Evolutionary conservation across 169 alveolate species (phyloP).

Genomic region (Plasmodium malariae): DNA sequence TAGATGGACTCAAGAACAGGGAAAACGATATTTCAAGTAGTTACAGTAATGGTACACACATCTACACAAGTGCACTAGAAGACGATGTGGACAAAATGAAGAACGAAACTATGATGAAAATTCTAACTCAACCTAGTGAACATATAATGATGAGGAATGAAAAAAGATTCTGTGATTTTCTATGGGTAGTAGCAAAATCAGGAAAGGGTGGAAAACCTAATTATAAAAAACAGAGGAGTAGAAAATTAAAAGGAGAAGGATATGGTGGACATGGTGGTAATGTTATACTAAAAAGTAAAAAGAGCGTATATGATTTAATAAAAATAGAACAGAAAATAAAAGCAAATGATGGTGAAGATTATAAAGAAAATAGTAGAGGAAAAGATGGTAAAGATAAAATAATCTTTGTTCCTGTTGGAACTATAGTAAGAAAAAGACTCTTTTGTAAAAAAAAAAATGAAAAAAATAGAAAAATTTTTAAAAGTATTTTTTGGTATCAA

Average conservation of each 20-base stretch:
- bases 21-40: too few species aligned
- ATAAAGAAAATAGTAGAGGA: slow-evolving; percentile 86
- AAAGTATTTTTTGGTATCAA: slow-evolving; percentile 79
- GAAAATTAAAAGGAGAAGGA: slow-evolving; percentile 85
- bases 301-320: slow-evolving; percentile 81
- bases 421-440: slow-evolving; percentile 84
- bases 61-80: too few species aligned
- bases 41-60: not conserved
- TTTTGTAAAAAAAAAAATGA: slow-evolving; percentile 74
- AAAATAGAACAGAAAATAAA: slow-evolving; percentile 80
- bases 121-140: slow-evolving; percentile 46
- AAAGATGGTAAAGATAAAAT: slow-evolving; percentile 79
- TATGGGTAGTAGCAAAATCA: slow-evolving; percentile 81
- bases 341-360: slow-evolving; percentile 85
- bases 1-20: too few species aligned
- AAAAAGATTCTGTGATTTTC: slow-evolving; percentile 83
- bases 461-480: slow-evolving; percentile 67
- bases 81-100: not conserved
- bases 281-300: slow-evolving; percentile 81
- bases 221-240: slow-evolving; percentile 78
- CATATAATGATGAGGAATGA: slow-evolving; percentile 80
- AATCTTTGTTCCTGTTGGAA: slow-evolving; percentile 84
- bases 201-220: slow-evolving; percentile 87
- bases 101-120: slow-evolving; percentile 54
- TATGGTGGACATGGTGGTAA: slow-evolving; percentile 89